These are phyloP conservation scores for Starmerella stigmatis DNA, from an alignment of 805 yeast genomes.

Conservation along the genomic window DNA sequence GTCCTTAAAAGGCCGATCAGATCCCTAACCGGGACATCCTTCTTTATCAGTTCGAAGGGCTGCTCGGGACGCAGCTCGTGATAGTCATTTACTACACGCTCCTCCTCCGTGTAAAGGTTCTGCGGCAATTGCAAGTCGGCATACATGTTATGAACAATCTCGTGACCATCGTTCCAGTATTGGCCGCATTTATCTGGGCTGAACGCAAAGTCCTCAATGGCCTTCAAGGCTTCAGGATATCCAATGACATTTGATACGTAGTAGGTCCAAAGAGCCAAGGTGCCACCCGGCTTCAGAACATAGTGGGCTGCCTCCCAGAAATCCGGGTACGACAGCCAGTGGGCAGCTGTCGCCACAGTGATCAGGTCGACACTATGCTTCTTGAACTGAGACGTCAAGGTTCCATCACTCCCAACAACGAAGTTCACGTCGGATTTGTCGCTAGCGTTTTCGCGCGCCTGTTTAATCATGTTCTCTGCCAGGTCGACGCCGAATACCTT, in stretches of 20 bases:
- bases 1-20: slow-evolving; percentile 50
- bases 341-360: slow-evolving; percentile 71
- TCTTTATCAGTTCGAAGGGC: slow-evolving; percentile 22
- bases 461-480: slow-evolving; percentile 45
- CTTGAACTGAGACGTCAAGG: slow-evolving; percentile 18
- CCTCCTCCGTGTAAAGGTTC: slow-evolving; percentile 35
- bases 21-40: slow-evolving; percentile 34
- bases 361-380: slow-evolving; percentile 48
- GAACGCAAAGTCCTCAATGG: slow-evolving; percentile 44
- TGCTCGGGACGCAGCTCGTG: slow-evolving; percentile 17
- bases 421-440: slow-evolving; percentile 11
- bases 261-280: slow-evolving; percentile 72
- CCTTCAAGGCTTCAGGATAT: slow-evolving; percentile 43
- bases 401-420: slow-evolving; percentile 24
- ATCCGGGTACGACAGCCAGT: slow-evolving; percentile 59
- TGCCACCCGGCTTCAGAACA: slow-evolving; percentile 50
- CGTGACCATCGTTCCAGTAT: slow-evolving; percentile 81
- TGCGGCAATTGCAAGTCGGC: slow-evolving; percentile 39
- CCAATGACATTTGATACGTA: slow-evolving; percentile 53
- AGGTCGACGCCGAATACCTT: slow-evolving; percentile 53
- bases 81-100: slow-evolving; percentile 27
- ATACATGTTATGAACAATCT: slow-evolving; percentile 39
- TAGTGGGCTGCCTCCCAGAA: slow-evolving; percentile 44
- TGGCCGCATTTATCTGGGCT: slow-evolving; percentile 39
- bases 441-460: slow-evolving; percentile 30